Conservation (phyloP, 2,329 filamentous ascomycete species). For the Exophiala oligosperma region DNA sequence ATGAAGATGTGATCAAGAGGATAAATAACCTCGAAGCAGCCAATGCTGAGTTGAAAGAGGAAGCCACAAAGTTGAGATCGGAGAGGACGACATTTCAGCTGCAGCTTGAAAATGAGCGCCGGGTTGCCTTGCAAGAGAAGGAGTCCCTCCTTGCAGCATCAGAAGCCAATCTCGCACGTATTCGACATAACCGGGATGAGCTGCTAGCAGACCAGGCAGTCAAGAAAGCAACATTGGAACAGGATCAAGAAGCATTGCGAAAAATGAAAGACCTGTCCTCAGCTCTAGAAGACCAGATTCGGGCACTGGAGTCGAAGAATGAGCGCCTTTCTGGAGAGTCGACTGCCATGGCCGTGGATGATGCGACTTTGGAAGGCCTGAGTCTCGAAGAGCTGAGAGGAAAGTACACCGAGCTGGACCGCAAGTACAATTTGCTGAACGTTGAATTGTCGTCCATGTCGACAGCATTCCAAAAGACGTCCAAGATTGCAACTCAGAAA, state of each 20-base stretch:
- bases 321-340: conserved; percentile 59
- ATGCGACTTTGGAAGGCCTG: conserved; percentile 40
- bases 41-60: conserved; percentile 80
- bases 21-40: conserved; percentile 89
- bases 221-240: conserved; percentile 75
- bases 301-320: conserved; percentile 78
- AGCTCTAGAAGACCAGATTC: conserved; percentile 78
- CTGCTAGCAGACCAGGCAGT: conserved; percentile 77
- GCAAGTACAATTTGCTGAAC: conserved; percentile 80
- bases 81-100: conserved; percentile 81
- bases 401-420: conserved; percentile 73
- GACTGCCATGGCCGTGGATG: conserved; percentile 21
- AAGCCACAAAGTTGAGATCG: conserved; percentile 79
- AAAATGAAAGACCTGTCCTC: conserved; percentile 78
- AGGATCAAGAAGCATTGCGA: conserved; percentile 66
- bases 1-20: conserved; percentile 88
- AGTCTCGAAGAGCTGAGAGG: conserved; percentile 69
- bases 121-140: conserved; percentile 70
- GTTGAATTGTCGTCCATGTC: conserved; percentile 88
- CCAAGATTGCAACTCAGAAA: conserved; percentile 81
- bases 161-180: conserved; percentile 81
- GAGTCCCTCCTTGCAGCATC: conserved; percentile 78
- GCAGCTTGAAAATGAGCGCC: conserved; percentile 78
- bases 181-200: conserved; percentile 83
- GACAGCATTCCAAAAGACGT: conserved; percentile 85